Conservation (phyloP, 2,329 filamentous ascomycete species). For the Cercospora beticola region DNA sequence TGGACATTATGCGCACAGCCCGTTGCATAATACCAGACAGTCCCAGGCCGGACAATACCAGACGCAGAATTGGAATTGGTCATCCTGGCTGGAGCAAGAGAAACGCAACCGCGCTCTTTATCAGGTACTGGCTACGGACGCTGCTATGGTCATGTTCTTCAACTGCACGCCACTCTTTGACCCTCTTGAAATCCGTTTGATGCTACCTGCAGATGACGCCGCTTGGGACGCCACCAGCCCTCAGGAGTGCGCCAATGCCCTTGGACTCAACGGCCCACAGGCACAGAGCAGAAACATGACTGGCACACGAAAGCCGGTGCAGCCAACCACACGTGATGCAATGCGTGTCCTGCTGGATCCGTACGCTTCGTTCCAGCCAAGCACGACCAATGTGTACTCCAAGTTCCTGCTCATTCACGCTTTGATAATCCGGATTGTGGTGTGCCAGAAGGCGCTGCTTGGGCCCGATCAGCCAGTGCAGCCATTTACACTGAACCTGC, state of each 20-base stretch:
- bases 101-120: slow-evolving; percentile 65
- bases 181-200: slow-evolving; percentile 62
- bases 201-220: slow-evolving; percentile 71
- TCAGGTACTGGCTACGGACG: slow-evolving; percentile 63
- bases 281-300: slow-evolving; percentile 60
- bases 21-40: slow-evolving; percentile 59
- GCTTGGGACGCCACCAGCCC: slow-evolving; percentile 67
- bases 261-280: slow-evolving; percentile 62
- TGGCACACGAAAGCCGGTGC: slow-evolving; percentile 63
- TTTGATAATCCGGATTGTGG: slow-evolving; percentile 63
- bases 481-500: slow-evolving; percentile 31
- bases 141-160: slow-evolving; percentile 68
- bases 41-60: slow-evolving; percentile 50
- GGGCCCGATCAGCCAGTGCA: slow-evolving; percentile 30
- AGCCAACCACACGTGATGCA: slow-evolving; percentile 63
- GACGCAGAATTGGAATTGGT: slow-evolving; percentile 62
- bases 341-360: slow-evolving; percentile 62
- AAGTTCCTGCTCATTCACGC: slow-evolving; percentile 74
- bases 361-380: slow-evolving; percentile 60
- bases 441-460: slow-evolving; percentile 46
- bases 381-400: slow-evolving; percentile 68
- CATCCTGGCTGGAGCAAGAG: slow-evolving; percentile 68
- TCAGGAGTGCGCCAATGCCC: slow-evolving; percentile 62
- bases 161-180: slow-evolving; percentile 66
- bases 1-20: slow-evolving; percentile 54